A percentile compares a stretch with the other conserved stretches of the same genome.
Conservation (phyloP, 2,329 filamentous ascomycete genomes). For the Trichophyton rubrum region DNA sequence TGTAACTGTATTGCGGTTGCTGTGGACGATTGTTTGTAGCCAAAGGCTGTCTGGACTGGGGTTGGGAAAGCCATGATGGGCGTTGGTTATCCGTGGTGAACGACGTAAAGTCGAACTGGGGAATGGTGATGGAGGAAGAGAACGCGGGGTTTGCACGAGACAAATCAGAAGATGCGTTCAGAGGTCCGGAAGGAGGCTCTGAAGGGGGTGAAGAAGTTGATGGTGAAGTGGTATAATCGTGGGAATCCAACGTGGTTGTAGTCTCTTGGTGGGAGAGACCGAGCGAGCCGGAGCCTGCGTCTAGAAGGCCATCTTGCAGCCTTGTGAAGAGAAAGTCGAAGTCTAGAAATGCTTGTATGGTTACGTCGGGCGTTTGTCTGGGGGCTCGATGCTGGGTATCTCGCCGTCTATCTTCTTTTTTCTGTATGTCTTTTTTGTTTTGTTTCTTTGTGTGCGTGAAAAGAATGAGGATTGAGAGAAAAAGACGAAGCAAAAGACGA, state of each 20-base stretch:
- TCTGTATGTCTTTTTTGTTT: neutral
- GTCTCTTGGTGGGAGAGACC: constrained; percentile 25
- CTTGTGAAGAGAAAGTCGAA: constrained; percentile 11
- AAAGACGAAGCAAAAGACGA: constrained; percentile 13
- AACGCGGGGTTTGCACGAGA: constrained; percentile 32
- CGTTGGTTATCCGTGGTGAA: constrained; percentile 39
- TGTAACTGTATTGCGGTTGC: constrained; percentile 11
- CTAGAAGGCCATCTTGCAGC: constrained; percentile 29
- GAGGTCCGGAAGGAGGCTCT: constrained; percentile 27
- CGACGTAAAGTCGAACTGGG: constrained; percentile 34
- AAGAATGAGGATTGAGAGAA: constrained; percentile 10
- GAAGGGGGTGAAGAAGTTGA: constrained; percentile 24
- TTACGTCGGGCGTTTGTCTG: neutral
- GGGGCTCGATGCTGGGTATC: neutral
- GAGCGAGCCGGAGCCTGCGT: constrained; percentile 15
- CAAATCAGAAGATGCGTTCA: constrained; percentile 34
- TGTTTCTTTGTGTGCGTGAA: neutral
- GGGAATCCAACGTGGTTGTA: constrained; percentile 30
- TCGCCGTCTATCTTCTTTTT: neutral
- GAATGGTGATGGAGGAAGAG: constrained; percentile 18
- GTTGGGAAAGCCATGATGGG: constrained; percentile 37
- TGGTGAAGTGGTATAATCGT: constrained; percentile 17
- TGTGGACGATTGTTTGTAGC: constrained; percentile 21
- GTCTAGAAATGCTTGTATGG: neutral
- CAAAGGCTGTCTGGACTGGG: constrained; percentile 32